Base-by-base conservation (phyloP, 1,139 yeast genomes). In the Suhomyces coccinellae region DNA sequence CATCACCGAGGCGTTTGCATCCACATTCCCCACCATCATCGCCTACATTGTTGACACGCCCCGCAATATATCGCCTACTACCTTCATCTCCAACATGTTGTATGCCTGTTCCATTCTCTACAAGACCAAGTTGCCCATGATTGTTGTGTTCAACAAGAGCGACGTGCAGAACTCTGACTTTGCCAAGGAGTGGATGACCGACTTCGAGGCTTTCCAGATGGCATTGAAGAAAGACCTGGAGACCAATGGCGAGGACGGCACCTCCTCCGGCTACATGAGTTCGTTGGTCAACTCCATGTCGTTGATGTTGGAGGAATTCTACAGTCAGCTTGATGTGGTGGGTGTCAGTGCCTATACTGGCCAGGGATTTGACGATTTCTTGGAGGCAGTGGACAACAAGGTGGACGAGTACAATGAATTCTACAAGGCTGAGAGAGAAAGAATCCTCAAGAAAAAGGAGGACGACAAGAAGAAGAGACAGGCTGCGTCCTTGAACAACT, bases 31-130 rank as follows among this genome's bases (percentile, higher is more conserved):
- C 6, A 93, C 99, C 0, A 89, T 93, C 32, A 80, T 95, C 52
- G 98, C 98, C 0, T 95, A 95, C 63, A 84, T 95, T 48, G 95
- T 95, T 20, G 99, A 95, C 61, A 93, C 99, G 0, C 99, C 99
- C 39, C 78, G 99, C 63, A 87, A 91, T 49, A 73, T 96, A 1
- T 85, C 95, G 2, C 99, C 99, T 34, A 87, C 97, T 0, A 95
- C 99, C 1, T 95, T 93, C 64, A 95, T 95, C 82, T 90, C 98
- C 40, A 93, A 93, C 65, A 95, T 95, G 99, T 77, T 95, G 38
- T 95, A 95, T 59, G 99, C 99, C 0, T 93, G 99, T 67, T 91
- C 98, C 3, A 93, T 95, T 43, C 75, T 95, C 45, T 95, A 95
- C 73, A 95, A 95, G 68, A 93, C 98, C 24, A 91, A 93, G 63